phyloP scores from a whole-genome alignment of 495 filamentous ascomycete species.

The Lepidopterella palustris region DNA sequence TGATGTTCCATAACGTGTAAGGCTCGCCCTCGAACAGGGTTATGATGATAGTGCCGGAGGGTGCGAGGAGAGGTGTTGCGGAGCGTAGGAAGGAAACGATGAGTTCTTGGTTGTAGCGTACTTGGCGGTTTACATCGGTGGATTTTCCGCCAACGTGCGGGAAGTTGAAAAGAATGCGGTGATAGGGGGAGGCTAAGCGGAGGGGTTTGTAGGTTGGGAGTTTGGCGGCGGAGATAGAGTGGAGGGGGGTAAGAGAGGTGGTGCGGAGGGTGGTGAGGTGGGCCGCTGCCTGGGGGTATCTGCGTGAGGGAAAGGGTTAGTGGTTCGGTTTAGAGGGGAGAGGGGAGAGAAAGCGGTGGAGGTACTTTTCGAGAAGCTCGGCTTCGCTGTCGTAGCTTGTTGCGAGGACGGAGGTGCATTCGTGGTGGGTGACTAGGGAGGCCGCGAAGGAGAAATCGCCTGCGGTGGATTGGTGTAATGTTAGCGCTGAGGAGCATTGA shows the following conservation, averaged over 20 bases:
- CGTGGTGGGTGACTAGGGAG: conserved; percentile 65
- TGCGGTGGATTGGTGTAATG: conserved; percentile 20
- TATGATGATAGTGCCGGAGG: conserved; percentile 62
- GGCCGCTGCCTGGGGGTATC: conserved; percentile 59
- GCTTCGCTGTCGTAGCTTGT: conserved; percentile 52
- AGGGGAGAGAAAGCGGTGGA: background rate
- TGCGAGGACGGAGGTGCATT: conserved; percentile 57
- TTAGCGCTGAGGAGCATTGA: conserved; percentile 2
- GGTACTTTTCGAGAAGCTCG: conserved; percentile 17
- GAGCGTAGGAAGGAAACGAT: conserved; percentile 17
- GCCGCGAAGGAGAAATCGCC: conserved; percentile 84
- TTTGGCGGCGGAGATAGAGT: conserved; percentile 22
- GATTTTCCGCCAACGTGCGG: conserved; percentile 88
- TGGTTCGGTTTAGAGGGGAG: background rate
- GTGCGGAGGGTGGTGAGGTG: conserved; percentile 58
- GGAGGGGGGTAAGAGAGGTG: conserved; percentile 17
- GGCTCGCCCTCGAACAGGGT: conserved; percentile 89
- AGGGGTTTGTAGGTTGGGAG: conserved; percentile 12
- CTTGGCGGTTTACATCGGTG: conserved; percentile 90
- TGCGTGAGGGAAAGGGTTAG: conserved; percentile 3
- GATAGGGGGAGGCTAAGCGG: conserved; percentile 43
- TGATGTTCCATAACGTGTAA: conserved; percentile 91
- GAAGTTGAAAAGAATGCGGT: conserved; percentile 88
- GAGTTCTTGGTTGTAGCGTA: conserved; percentile 71
- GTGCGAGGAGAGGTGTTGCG: background rate